Conservation (phyloP, 163 green algal genomes). For the Prototheca cutis region DNA sequence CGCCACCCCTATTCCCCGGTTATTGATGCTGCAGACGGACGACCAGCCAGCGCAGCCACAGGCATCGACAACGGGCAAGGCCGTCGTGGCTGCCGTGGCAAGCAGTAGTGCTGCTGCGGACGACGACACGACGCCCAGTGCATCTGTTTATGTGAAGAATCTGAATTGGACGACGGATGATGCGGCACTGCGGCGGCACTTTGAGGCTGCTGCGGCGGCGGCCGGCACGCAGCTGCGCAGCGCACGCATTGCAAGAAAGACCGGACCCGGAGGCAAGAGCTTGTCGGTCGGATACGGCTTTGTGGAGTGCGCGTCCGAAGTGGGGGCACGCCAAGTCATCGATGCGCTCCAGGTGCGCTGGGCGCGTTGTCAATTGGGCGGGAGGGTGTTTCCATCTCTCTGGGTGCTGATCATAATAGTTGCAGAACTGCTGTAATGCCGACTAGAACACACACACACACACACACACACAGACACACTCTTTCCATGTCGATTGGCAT, state of each 20-base stretch:
- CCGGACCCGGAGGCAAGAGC: constrained; percentile 36
- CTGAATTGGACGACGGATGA: constrained; percentile 63
- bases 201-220: constrained; percentile 38
- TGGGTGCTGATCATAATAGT: too few species aligned
- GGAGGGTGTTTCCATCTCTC: too few species aligned
- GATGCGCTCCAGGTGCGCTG: constrained; percentile 58
- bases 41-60: background rate
- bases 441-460: too few species aligned
- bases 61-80: too few species aligned
- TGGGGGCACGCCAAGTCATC: constrained; percentile 50
- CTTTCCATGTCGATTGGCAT: too few species aligned
- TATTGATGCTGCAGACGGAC: background rate
- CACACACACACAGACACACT: too few species aligned
- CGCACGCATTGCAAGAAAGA: constrained; percentile 49
- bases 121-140: too few species aligned
- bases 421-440: too few species aligned
- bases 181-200: constrained; percentile 56
- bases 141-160: constrained; percentile 99
- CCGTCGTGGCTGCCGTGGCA: too few species aligned
- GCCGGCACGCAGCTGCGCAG: constrained; percentile 18
- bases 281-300: constrained; percentile 92
- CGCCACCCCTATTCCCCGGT: background rate
- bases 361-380: too few species aligned
- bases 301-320: constrained; percentile 70
- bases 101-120: too few species aligned